Base-by-base conservation (phyloP, 2,329 filamentous ascomycete species). In the Exophiala lecanii-corni region DNA sequence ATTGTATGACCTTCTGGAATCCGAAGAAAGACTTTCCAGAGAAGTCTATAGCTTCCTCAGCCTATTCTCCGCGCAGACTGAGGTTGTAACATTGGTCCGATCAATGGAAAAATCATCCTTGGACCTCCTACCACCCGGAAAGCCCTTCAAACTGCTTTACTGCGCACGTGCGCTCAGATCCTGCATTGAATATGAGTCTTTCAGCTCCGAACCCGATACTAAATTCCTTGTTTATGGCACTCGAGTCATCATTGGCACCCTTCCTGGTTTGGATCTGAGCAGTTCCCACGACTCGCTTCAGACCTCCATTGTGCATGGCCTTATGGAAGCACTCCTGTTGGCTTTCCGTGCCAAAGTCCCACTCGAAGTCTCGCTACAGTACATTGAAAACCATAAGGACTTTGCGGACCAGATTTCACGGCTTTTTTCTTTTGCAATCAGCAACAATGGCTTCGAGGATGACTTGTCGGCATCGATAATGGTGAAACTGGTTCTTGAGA, bases 1-100 rank as follows among this genome's bases (percentile, higher is more conserved):
- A 48, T 67, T 98, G 17, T 95, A 92, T 74, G 76, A 79, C 32
- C 84, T 91, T 57, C 72, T 97, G 41, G 79, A 81, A 51, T 76
- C 89, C 66, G 77, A 86, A 33, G 81, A 89, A 45, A 72, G 69
- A 37, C 68, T 88, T 31, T 81, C 85, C 5, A 71, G 76, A 57
- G 81, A 86, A 70, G 81, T 89, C 9, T 86, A 82, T 59, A 69
- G 76, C 36, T 88, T 91, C 52, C 70, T 91, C 26, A 68, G 78
- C 41, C 76, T 78, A 13, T 80, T 92, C 43, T 84, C 86, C 1
- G 78, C 81, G 1, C 79, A 87, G 53, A 74, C 77, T 30, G 73
- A 75, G 39, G 70, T 86, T 23, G 61, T 84, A 17, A 68, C 73
- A 18, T 69, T 75, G 18, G 75, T 92, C 39, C 73, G 76, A 39